Evolutionary conservation across 2,329 filamentous ascomycete species (phyloP).

Genomic region (Aspergillus texensis): DNA sequence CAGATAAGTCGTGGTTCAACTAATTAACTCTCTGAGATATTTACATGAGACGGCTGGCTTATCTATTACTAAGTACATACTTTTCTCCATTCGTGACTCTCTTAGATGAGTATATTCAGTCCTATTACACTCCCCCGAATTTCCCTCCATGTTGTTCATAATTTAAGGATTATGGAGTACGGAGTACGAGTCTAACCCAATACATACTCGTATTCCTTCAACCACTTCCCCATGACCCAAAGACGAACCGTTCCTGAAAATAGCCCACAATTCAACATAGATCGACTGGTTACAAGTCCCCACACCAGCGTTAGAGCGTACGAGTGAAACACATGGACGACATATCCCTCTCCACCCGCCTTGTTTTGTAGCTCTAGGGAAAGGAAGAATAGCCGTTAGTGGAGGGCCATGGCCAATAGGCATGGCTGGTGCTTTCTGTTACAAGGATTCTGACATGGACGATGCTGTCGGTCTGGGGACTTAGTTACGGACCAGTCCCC

Average conservation of each 20-base stretch:
- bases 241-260: conserved; percentile 9
- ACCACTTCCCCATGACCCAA: neutral
- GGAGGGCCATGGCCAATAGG: neutral
- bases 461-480: neutral
- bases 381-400: neutral
- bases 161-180: neutral
- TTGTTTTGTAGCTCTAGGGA: neutral
- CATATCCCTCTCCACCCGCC: neutral
- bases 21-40: neutral
- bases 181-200: neutral
- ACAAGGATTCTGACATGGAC: neutral
- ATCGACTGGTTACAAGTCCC: neutral
- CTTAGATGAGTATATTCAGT: neutral
- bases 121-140: neutral
- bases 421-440: neutral
- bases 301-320: conserved; percentile 4
- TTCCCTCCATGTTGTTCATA: neutral
- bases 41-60: neutral
- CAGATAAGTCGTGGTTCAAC: neutral
- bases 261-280: conserved; percentile 1
- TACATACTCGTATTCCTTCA: neutral
- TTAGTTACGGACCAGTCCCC: neutral
- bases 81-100: neutral
- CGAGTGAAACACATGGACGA: conserved; percentile 11
- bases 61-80: neutral